Percentiles rank a stretch among this genome's conserved stretches.
Evolutionary conservation across 169 alveolate species (phyloP).

Genomic region (Condylostoma magnum): DNA sequence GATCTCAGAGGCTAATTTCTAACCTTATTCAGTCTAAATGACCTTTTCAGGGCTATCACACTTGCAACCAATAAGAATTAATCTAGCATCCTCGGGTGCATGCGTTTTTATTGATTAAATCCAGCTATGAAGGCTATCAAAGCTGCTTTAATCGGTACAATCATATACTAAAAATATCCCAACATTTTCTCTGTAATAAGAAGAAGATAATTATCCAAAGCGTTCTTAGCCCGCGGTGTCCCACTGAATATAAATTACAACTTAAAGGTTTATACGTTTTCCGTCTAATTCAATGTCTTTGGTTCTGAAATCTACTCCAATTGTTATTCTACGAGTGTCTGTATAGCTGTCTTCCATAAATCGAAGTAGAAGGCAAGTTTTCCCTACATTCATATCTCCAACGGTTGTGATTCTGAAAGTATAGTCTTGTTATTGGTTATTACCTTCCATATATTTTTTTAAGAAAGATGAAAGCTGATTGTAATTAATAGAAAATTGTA

Average conservation of each 20-base stretch:
- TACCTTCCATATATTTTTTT: no score
- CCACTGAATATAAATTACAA: no score
- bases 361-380: constrained; percentile 69
- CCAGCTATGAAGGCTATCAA: constrained; percentile 72
- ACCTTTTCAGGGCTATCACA: constrained; percentile 65
- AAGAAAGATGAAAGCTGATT: no score
- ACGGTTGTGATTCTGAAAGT: constrained; percentile 90
- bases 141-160: constrained; percentile 64
- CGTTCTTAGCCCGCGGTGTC: constrained; percentile 84
- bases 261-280: constrained; percentile 39
- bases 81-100: constrained; percentile 60
- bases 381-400: constrained; percentile 82
- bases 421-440: no score
- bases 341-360: constrained; percentile 64
- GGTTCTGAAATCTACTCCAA: constrained; percentile 63
- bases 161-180: constrained; percentile 75
- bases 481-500: no score
- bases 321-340: constrained; percentile 65
- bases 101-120: constrained; percentile 60
- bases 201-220: constrained; percentile 70
- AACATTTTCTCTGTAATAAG: constrained; percentile 78
- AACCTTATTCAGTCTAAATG: constrained; percentile 60
- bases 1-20: constrained; percentile 52
- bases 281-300: constrained; percentile 43
- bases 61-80: constrained; percentile 69